Evolutionary conservation across 345 rosid species (phyloP), one percentile per base, ranked within the genome.

Genomic region (Citrus glauca): DNA sequence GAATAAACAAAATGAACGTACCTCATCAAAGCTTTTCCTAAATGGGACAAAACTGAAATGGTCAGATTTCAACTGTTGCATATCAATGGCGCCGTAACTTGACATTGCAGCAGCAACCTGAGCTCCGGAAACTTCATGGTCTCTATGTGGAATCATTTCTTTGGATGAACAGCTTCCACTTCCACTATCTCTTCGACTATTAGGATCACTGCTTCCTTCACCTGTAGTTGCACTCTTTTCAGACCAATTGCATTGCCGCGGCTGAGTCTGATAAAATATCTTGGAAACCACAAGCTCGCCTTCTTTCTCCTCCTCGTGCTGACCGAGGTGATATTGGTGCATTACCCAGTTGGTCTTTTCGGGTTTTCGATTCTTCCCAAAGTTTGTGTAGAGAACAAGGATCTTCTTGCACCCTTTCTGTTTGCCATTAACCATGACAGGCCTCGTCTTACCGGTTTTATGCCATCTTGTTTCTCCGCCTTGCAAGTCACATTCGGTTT

Each of bases 391-490:
- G 72, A 96, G 90, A 24, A 96, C 99, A 30, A 96, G 80, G 61
- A 96, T 96, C 79, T 96, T 96, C 91, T 96, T 96, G 76, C 99
- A 94, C 35, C 98, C 99, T 83, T 96, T 94, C 72, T 94, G 99
- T 62, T 85, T 91, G 28, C 99, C 99, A 61, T 90, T 94, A 32
- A 90, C 90, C 97, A 96, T 88, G 22, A 96, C 99, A 5, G 99
- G 99, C 80, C 99, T 87, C 42, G 99, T 96, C 85, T 96, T 96
- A 6, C 99, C 99, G 6, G 99, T 96, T 80, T 96, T 96, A 80
- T 96, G 99, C 99, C 99, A 96, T 82, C 99, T 87, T n/a, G 99
- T 96, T 87, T 96, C 99, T 33, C 99, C 98, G 3, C 99, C 97
- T 82, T 92, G 98, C 53, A 90, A 82, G 88, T 96, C 98, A 71